Conservation (phyloP, 176 grass and related monocot species). For the Oryza rufipogon region DNA sequence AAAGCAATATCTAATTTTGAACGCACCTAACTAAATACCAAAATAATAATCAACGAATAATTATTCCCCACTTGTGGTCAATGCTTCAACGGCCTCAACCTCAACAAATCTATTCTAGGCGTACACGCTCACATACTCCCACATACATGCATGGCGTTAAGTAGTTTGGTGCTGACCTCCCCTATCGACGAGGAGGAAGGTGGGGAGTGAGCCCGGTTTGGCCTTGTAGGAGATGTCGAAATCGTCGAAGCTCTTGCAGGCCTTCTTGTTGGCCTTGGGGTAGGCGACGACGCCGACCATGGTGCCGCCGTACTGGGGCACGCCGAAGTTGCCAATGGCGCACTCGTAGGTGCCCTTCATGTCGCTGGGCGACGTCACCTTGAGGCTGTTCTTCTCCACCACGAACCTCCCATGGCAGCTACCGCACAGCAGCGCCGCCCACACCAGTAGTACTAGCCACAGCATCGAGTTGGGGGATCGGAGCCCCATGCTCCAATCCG, state of each 20-base stretch:
- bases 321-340: constrained; percentile 78
- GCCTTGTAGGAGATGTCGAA: constrained; percentile 70
- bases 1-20: background rate
- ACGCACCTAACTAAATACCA: background rate
- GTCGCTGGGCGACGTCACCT: constrained; percentile 59
- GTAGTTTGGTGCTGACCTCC: constrained; percentile 59
- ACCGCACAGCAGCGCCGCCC: constrained; percentile 48
- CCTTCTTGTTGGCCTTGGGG: constrained; percentile 68
- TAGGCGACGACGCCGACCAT: constrained; percentile 76
- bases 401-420: constrained; percentile 57
- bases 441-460: constrained; percentile 38
- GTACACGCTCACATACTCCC: background rate
- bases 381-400: constrained; percentile 85
- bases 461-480: constrained; percentile 4
- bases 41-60: background rate
- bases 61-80: background rate
- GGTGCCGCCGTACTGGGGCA: constrained; percentile 81
- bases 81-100: background rate
- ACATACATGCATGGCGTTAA: background rate
- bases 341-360: constrained; percentile 77
- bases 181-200: constrained; percentile 69
- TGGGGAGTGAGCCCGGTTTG: constrained; percentile 68
- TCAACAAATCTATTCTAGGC: background rate
- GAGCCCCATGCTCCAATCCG: constrained; percentile 21
- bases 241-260: constrained; percentile 68